A percentile compares a stretch with the other conserved stretches of the same genome.
These are phyloP conservation scores for Magnaporthiopsis incrustans DNA, from an alignment of 2,329 filamentous ascomycete genomes.

Conservation along the genomic window DNA sequence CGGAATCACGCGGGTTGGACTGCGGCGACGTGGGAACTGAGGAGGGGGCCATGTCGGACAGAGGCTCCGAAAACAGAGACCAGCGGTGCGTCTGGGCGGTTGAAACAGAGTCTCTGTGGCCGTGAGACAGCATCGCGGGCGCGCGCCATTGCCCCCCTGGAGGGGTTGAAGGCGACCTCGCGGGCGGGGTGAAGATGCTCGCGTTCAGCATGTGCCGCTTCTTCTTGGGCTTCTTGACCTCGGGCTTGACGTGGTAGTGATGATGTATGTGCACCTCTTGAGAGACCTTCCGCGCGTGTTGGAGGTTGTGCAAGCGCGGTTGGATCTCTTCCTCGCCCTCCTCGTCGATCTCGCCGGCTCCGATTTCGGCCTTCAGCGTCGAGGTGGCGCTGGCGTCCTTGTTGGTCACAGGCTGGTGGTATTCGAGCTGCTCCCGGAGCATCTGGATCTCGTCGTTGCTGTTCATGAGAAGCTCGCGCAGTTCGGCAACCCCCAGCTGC, in stretches of 20 bases:
- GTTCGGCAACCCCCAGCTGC: constrained; percentile 83
- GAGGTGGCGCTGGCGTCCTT: constrained; percentile 30
- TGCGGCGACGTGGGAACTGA: constrained; percentile 76
- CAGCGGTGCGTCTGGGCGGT: constrained; percentile 46
- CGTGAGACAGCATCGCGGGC: constrained; percentile 32
- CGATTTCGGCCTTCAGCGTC: constrained; percentile 66
- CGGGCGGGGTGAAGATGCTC: constrained; percentile 50
- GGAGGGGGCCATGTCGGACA: constrained; percentile 58
- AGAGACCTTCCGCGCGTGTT: constrained; percentile 33
- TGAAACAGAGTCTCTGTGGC: constrained; percentile 43
- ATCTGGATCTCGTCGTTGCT: constrained; percentile 92
- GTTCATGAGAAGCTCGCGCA: constrained; percentile 81
- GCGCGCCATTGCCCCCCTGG: constrained; percentile 29
- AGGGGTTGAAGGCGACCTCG: constrained; percentile 31
- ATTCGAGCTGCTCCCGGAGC: constrained; percentile 70
- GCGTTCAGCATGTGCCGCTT: constrained; percentile 58
- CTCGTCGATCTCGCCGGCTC: constrained; percentile 15
- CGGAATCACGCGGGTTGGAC: constrained; percentile 62
- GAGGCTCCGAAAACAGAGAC: constrained; percentile 53
- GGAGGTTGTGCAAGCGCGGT: constrained; percentile 2
- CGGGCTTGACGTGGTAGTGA: constrained; percentile 71
- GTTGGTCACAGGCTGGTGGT: constrained; percentile 62
- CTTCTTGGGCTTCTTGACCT: constrained; percentile 60
- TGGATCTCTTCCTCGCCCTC: neutral
- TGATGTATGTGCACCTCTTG: constrained; percentile 89